A percentile compares a stretch with the other conserved stretches of the same genome.
phyloP scores from a whole-genome alignment of 2,329 filamentous ascomycete species.

The Pseudogymnoascus sp. region DNA sequence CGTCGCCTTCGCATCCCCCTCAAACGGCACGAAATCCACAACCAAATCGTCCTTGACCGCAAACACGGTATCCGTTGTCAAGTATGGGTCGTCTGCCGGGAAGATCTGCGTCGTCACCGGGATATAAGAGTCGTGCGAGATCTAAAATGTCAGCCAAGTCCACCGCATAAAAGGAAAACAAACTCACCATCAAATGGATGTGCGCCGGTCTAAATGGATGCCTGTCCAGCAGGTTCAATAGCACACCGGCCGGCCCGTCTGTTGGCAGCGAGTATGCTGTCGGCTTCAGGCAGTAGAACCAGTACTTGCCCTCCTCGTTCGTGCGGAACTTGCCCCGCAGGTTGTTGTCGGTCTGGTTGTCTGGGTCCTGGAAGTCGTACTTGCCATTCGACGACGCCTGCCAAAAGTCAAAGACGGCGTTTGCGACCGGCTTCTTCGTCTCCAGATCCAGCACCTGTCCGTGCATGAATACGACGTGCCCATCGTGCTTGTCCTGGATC shows the following conservation, averaged over 20 bases:
- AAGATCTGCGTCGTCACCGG: slow-evolving; percentile 67
- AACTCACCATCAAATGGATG: slow-evolving; percentile 42
- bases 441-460: slow-evolving; percentile 56
- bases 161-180: not conserved
- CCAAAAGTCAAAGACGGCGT: slow-evolving; percentile 70
- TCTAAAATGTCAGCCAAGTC: slow-evolving; percentile 30
- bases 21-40: slow-evolving; percentile 37
- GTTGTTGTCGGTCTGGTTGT: slow-evolving; percentile 64
- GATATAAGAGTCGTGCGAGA: slow-evolving; percentile 56
- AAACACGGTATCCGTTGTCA: slow-evolving; percentile 40
- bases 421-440: slow-evolving; percentile 56
- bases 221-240: slow-evolving; percentile 44
- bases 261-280: slow-evolving; percentile 64
- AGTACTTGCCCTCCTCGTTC: slow-evolving; percentile 60
- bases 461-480: slow-evolving; percentile 58
- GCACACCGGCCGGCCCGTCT: slow-evolving; percentile 47
- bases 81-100: slow-evolving; percentile 56
- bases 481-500: slow-evolving; percentile 54
- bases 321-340: slow-evolving; percentile 67
- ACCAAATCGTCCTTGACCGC: slow-evolving; percentile 44
- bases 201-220: slow-evolving; percentile 48
- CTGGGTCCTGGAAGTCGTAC: slow-evolving; percentile 68
- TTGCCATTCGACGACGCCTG: slow-evolving; percentile 67
- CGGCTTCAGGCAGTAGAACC: slow-evolving; percentile 67
- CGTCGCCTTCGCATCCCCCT: slow-evolving; percentile 24